A percentile compares a stretch with the other conserved stretches of the same genome.
phyloP scores from a whole-genome alignment of 306 rosid genomes.

The Leucaena leucocephala region DNA sequence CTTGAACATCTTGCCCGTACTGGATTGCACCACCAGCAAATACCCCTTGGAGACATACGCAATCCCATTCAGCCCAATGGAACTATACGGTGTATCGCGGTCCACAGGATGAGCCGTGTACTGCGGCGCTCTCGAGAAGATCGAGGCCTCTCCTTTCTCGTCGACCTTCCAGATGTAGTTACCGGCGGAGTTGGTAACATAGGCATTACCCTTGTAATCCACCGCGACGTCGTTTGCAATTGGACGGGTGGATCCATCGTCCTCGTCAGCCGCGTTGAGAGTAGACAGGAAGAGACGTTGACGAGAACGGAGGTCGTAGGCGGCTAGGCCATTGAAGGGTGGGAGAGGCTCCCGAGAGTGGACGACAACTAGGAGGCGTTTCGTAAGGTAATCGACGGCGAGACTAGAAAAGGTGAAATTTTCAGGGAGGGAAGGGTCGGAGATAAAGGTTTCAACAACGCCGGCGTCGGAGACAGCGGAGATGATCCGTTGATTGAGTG shows the following conservation, averaged over 20 bases:
- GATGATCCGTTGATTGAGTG: conserved; percentile 53
- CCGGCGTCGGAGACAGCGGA: conserved; percentile 80
- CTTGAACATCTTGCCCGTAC: conserved; percentile 76
- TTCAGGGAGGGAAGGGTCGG: conserved; percentile 60
- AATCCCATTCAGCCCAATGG: conserved; percentile 69
- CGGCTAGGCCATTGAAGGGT: conserved; percentile 69
- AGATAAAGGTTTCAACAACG: conserved; percentile 60
- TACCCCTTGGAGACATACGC: conserved; percentile 80
- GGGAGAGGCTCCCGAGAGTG: conserved; percentile 45
- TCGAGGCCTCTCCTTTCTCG: conserved; percentile 48
- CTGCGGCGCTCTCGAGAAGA: conserved; percentile 59
- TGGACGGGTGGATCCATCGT: neutral
- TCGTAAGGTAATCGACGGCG: conserved; percentile 51
- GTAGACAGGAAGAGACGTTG: conserved; percentile 54
- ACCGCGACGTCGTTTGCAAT: conserved; percentile 65
- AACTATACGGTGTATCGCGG: conserved; percentile 8
- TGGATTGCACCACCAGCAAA: conserved; percentile 75
- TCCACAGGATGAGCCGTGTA: conserved; percentile 43
- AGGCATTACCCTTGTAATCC: conserved; percentile 71
- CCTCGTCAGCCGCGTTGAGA: conserved; percentile 19
- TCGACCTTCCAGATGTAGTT: conserved; percentile 83
- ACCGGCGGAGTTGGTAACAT: conserved; percentile 68
- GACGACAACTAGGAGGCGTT: conserved; percentile 67
- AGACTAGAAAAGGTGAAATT: conserved; percentile 63
- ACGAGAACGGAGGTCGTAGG: conserved; percentile 67